A percentile compares a stretch with the other conserved stretches of the same genome.
These are phyloP conservation scores for Alternaria brassicae DNA, from an alignment of 2,329 filamentous ascomycete genomes.

Conservation along the genomic window DNA sequence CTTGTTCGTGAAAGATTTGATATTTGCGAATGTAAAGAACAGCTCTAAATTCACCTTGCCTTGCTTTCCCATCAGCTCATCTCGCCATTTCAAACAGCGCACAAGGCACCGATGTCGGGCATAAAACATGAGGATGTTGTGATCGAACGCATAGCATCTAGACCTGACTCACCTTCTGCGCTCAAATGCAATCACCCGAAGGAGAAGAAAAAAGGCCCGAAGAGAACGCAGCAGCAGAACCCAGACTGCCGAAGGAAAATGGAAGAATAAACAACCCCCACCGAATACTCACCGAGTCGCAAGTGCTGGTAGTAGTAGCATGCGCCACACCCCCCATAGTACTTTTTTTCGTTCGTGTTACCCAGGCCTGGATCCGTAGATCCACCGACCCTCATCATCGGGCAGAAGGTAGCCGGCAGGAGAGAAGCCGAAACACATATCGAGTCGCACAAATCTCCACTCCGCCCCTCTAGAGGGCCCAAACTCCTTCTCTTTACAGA, in stretches of 20 bases:
- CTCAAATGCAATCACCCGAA: neutral
- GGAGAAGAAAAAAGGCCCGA: slow-evolving; percentile 4
- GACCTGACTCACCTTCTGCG: neutral
- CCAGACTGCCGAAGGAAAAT: slow-evolving; percentile 1
- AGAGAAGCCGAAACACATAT: slow-evolving; percentile 3
- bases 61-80: neutral
- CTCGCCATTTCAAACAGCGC: slow-evolving; percentile 1
- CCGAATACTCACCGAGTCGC: neutral
- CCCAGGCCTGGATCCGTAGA: neutral
- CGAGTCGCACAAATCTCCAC: slow-evolving; percentile 9
- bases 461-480: neutral
- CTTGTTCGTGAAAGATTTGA: neutral
- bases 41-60: neutral
- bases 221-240: neutral
- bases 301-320: neutral
- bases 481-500: neutral
- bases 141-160: neutral
- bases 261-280: neutral
- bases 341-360: neutral
- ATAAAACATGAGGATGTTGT: neutral
- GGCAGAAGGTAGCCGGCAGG: neutral
- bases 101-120: neutral
- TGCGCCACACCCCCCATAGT: neutral
- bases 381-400: slow-evolving; percentile 1
- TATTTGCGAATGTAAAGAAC: neutral